Percentiles rank a stretch among this genome's conserved stretches.
Evolutionary conservation across 1,139 yeast genomes (phyloP).

Genomic region (Candida sanyaensis): DNA sequence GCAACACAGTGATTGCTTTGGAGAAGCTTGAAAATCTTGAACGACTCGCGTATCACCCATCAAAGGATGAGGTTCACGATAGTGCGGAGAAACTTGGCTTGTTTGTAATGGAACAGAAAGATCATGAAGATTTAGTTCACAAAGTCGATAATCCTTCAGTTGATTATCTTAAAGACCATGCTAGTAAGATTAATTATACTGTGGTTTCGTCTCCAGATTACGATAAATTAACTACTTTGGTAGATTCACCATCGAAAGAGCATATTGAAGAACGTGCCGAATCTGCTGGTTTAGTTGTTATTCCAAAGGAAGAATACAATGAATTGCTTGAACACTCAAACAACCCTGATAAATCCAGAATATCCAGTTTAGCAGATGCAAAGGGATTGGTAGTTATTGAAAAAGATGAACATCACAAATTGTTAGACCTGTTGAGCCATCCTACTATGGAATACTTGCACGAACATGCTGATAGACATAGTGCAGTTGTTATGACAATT

Average conservation of each 20-base stretch:
- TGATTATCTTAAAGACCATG: constrained; percentile 23
- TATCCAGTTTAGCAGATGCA: constrained; percentile 17
- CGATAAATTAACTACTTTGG: constrained; percentile 25
- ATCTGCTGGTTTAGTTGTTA: constrained; percentile 31
- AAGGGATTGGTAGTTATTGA: constrained; percentile 19
- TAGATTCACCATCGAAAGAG: constrained; percentile 35
- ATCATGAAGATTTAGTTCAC: constrained; percentile 15
- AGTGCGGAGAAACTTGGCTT: constrained; percentile 21
- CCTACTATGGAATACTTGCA: constrained; percentile 26
- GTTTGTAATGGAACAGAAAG: constrained; percentile 12
- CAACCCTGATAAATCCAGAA: constrained; percentile 24
- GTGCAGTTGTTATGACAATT: constrained; percentile 16
- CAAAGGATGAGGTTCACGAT: constrained; percentile 19
- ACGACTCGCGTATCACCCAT: constrained; percentile 17
- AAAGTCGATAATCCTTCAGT: constrained; percentile 20
- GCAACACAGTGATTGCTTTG: constrained; percentile 19
- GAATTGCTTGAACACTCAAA: constrained; percentile 21
- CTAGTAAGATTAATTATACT: constrained; percentile 17
- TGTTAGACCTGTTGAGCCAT: constrained; percentile 18
- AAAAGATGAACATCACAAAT: constrained; percentile 15
- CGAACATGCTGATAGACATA: constrained; percentile 9
- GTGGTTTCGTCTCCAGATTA: constrained; percentile 25
- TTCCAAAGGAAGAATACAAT: constrained; percentile 26
- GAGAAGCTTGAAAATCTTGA: constrained; percentile 22
- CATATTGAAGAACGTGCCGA: constrained; percentile 36